Conservation (phyloP, 805 yeast species). For the Pichia occidentalis region DNA sequence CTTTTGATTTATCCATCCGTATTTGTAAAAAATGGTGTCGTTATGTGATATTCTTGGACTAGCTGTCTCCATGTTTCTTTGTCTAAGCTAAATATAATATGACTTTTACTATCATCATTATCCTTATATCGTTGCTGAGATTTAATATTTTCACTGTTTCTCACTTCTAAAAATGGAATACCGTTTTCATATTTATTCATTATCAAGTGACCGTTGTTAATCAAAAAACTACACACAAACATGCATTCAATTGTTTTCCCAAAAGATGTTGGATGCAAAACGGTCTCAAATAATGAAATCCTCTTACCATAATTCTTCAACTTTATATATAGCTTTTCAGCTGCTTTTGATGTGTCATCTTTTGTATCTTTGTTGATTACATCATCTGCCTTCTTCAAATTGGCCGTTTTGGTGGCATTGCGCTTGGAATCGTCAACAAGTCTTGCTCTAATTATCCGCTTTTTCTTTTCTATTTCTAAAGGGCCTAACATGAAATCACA, state of each 20-base stretch:
- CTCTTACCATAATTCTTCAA: slow-evolving; percentile 27
- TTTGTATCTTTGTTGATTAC: slow-evolving; percentile 41
- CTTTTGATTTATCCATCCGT: neutral
- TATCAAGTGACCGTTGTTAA: slow-evolving; percentile 61
- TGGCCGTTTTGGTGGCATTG: slow-evolving; percentile 44
- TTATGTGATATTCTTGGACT: slow-evolving; percentile 48
- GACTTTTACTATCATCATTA: slow-evolving; percentile 35
- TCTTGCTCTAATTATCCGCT: slow-evolving; percentile 29
- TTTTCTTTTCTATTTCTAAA: slow-evolving; percentile 50
- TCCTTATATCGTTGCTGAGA: slow-evolving; percentile 17
- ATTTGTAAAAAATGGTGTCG: slow-evolving; percentile 36
- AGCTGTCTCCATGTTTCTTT: slow-evolving; percentile 57
- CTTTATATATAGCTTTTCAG: slow-evolving; percentile 41
- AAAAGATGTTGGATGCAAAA: slow-evolving; percentile 71
- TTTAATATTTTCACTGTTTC: slow-evolving; percentile 20
- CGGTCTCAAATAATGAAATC: slow-evolving; percentile 56
- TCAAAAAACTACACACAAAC: slow-evolving; percentile 74
- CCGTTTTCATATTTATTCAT: slow-evolving; percentile 47
- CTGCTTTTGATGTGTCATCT: slow-evolving; percentile 58
- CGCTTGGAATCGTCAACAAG: slow-evolving; percentile 38
- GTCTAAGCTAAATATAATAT: slow-evolving; percentile 69
- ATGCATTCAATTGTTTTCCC: slow-evolving; percentile 77
- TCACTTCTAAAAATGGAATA: slow-evolving; percentile 28
- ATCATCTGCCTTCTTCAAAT: slow-evolving; percentile 45
- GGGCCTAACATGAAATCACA: slow-evolving; percentile 69